Base-by-base conservation (phyloP, 208 protist genomes). In the Trypanosoma conorhini region DNA sequence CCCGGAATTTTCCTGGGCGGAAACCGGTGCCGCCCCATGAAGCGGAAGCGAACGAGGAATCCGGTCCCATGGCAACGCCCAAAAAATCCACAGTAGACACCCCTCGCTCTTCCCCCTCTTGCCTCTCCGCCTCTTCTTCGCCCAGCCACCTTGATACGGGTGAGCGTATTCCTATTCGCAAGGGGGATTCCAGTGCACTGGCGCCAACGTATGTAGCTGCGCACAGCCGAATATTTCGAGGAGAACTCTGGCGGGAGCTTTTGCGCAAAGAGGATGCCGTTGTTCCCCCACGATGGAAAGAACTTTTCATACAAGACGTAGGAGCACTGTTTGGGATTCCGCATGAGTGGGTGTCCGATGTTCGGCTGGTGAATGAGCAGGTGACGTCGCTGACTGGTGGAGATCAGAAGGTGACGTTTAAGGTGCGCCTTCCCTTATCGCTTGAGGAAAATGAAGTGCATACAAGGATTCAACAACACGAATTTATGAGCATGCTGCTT, bases 381-480 rank as follows among this genome's bases (percentile, higher is more conserved):
- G 1, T 12, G 15, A 52, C 35, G 26, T 15, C 0, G 21, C 5
- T 52, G 42, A 55, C 8, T 40, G 61, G 42, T 10, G 40, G n/a
- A 46, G 64, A 72, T 51, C 44, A 63, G 30, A 24, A 30, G 24
- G 60, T 77, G 19, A 40, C 33, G 42, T 77, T 77, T 68, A 24
- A 62, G 8, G 28, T 77, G 44, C 65, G 57, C 33, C 72, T 77
- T 68, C 72, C 72, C 3, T 38, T 42, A 15, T 68, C 65, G 13
- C 7, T 71, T 38, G 51, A 44, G 33, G 19, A 61, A 8, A 42
- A 67, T 30, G 66, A 72, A 31, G 31, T 70, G 0, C 4, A 40
- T 13, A 42, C 28, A 26, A 44, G 56, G 44, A 55, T 77, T 51
- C 59, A 56, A 46, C 31, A 72, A 26, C 65, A 70, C 55, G 60